Evolutionary conservation across 805 yeast species (phyloP), one percentile per base, ranked within the genome.

Genomic region (Priceomyces haplophilus): DNA sequence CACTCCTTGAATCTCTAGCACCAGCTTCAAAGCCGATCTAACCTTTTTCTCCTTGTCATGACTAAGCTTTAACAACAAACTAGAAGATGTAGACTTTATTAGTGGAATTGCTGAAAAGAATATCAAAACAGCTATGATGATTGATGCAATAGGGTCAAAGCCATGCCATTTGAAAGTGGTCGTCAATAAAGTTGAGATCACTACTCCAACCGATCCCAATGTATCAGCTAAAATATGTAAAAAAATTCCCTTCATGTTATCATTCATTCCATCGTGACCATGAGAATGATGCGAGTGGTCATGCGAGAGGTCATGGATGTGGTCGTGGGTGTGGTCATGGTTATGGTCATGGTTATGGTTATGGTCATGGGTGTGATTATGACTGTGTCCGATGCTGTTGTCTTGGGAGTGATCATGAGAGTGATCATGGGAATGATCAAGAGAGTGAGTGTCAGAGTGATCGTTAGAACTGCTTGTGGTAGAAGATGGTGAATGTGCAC

Each of bases 201-300:
- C 90, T 13, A 95, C 99, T 5, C 98, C 98, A 0, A 90, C 95
- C 0, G 98, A 91, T 0, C 99, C 99, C 32, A 93, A 68, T 0
- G 98, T 90, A 55, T 93, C 99, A 0, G 99, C 99, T 35, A 93
- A 59, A 23, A 93, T 86, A 54, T 93, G 99, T 35, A 93, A 68
- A 55, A 93, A 93, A 4, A 93, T 88, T 11, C 99, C 99, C 44
- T 84, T 82, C 95, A 91, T 86, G 60, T 91, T 91, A 51, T 78
- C 82, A 48, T 72, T 75, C 60, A 69, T 57, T 15, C 44, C 50
- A 4, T 40, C 41, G 27, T 46, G 40, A 3, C 44, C n/a, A 18
- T 34, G 40, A 11, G 23, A 8, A 11, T 23, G 20, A 30, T 30
- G 33, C 5, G 18, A 8, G 45, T 45, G 46, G 4, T 49, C 17